Conservation (phyloP, 2,329 filamentous ascomycete species). For the Chaetomium olivaceum region DNA sequence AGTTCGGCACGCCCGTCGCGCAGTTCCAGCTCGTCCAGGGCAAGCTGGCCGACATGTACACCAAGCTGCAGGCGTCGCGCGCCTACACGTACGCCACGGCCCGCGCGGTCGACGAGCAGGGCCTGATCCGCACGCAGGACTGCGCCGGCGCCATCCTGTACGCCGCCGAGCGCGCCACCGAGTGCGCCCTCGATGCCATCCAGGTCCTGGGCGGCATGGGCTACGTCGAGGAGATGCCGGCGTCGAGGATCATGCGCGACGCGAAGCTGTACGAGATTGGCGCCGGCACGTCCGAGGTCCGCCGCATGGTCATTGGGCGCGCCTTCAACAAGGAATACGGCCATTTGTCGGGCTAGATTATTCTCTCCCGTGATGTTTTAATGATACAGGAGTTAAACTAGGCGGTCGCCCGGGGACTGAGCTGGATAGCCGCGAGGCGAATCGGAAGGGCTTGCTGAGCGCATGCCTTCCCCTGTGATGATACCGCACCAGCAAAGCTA, state of each 20-base stretch:
- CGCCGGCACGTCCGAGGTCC: slow-evolving; percentile 90
- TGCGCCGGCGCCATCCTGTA: slow-evolving; percentile 94
- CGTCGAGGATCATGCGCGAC: slow-evolving; percentile 77
- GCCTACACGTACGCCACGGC: slow-evolving; percentile 88
- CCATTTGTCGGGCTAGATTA: slow-evolving; percentile 29
- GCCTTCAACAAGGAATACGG: slow-evolving; percentile 86
- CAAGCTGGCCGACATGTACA: slow-evolving; percentile 96
- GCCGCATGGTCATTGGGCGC: slow-evolving; percentile 90
- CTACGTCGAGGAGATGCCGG: slow-evolving; percentile 93
- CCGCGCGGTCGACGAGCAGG: slow-evolving; percentile 73
- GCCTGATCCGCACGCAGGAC: slow-evolving; percentile 77
- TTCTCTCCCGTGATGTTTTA: background rate
- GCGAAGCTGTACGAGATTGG: slow-evolving; percentile 92
- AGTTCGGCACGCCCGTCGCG: slow-evolving; percentile 84
- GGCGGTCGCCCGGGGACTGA: background rate
- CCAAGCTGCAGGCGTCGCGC: slow-evolving; percentile 79
- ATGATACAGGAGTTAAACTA: background rate
- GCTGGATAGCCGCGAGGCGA: slow-evolving; percentile 4
- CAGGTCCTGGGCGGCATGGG: slow-evolving; percentile 94
- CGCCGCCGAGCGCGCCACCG: slow-evolving; percentile 85
- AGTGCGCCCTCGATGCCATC: slow-evolving; percentile 82
- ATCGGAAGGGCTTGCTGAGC: background rate
- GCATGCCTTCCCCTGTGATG: background rate
- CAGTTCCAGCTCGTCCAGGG: slow-evolving; percentile 93
- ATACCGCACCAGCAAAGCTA: background rate